Conservation (phyloP, 2,329 filamentous ascomycete species). For the Phyllosticta citrichinensis region DNA sequence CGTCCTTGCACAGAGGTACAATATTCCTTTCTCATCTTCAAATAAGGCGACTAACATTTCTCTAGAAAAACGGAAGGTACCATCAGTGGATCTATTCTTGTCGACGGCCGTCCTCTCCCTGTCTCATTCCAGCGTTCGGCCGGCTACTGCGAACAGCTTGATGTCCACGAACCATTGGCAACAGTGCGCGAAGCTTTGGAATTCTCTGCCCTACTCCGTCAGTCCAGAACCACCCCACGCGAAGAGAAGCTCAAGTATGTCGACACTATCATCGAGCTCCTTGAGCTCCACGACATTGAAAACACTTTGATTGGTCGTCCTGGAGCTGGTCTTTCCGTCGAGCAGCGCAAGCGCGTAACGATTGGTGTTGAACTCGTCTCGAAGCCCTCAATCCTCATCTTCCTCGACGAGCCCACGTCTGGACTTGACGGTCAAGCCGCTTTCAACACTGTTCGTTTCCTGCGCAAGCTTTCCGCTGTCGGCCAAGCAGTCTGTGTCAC, state of each 20-base stretch:
- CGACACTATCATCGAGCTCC: constrained; percentile 46
- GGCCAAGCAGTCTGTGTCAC: constrained; percentile 79
- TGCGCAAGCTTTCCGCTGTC: constrained; percentile 59
- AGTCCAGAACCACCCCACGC: constrained; percentile 41
- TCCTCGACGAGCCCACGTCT: constrained; percentile 66
- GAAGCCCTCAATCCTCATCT: constrained; percentile 59
- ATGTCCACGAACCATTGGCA: constrained; percentile 47
- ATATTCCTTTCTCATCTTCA: too few species aligned
- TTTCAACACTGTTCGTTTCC: constrained; percentile 62
- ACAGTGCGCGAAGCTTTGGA: constrained; percentile 52
- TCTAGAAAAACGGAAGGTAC: constrained; percentile 7
- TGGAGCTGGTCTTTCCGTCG: constrained; percentile 45
- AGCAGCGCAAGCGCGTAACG: constrained; percentile 54
- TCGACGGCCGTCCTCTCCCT: constrained; percentile 9
- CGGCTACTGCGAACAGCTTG: constrained; percentile 41
- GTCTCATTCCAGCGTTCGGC: constrained; percentile 10
- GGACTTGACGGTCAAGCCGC: constrained; percentile 61
- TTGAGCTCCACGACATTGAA: constrained; percentile 49
- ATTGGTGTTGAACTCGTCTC: constrained; percentile 48
- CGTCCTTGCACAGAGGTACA: constrained; percentile 1
- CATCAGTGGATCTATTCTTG: constrained; percentile 7
- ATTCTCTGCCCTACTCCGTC: constrained; percentile 50
- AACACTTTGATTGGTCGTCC: constrained; percentile 49
- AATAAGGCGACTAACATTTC: too few species aligned
- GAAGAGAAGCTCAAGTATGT: constrained; percentile 51